Evolutionary conservation across 148 eudicot species (phyloP), one percentile per base, ranked within the genome.

Genomic region (Tetragonia tetragonoides): DNA sequence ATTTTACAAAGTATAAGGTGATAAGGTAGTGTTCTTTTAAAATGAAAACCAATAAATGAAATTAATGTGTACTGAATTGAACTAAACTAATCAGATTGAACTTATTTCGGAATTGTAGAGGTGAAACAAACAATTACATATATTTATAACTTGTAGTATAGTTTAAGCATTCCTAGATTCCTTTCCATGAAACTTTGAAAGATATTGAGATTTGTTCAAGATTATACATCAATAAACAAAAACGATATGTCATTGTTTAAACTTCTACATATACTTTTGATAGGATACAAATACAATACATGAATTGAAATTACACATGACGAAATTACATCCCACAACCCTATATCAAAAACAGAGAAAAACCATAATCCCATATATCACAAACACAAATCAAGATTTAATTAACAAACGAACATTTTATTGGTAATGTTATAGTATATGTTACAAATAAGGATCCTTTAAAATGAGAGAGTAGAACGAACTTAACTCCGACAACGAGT

Each of bases 401-500:
- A 65, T 16, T 18, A 61, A 3, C 49, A 46, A 46, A 61, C 65
- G 24, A 9, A n/a, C 65, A 20, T 21, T 10, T 65, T 12, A 65
- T 38, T 65, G 2, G 2, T 63, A 11, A 28, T 18, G 10, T 4
- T 61, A 65, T 28, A n/a, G n/a, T n/a, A 28, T 28, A 28, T 28
- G 34, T 28, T 0, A 28, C 34, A 28, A 28, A 28, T 28, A 28
- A 0, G 34, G 1, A 28, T 0, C 34, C 34, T 28, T 0, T 28
- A 28, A 28, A 28, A 28, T 28, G 34, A 28, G 34, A 28, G 0
- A 0, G 18, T 5, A 51, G 6, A 23, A 0, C 9, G 16, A 15
- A 28, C 61, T 73, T 73, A 89, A 74, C 87, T 81, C 44, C 87
- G 82, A 87, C 97, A 92, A 41, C 82, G 91, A n/a, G 97, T 77